Percentiles rank a stretch among this genome's conserved stretches.
These are phyloP conservation scores for Iberis pinnata DNA, from an alignment of 345 rosid genomes.

Conservation along the genomic window DNA sequence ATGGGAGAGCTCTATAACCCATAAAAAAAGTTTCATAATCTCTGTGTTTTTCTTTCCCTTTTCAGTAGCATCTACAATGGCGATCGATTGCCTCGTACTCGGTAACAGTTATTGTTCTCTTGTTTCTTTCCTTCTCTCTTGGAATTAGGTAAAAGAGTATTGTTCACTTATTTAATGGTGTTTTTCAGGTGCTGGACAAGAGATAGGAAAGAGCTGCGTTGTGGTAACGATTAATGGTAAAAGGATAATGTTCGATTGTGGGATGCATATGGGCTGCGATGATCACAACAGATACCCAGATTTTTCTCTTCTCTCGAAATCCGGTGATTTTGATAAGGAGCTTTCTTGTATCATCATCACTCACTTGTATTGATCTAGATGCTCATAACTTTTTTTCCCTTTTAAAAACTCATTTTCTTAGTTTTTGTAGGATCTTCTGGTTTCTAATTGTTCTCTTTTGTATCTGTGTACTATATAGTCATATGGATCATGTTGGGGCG, in stretches of 20 bases:
- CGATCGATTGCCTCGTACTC: constrained; percentile 75
- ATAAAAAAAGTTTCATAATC: too few species aligned
- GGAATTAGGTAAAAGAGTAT: neutral
- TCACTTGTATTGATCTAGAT: constrained; percentile 52
- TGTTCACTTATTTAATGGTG: neutral
- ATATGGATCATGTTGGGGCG: constrained; percentile 90
- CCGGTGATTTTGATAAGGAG: constrained; percentile 45
- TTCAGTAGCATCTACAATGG: constrained; percentile 34
- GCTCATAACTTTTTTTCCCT: neutral
- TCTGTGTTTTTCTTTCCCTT: too few species aligned
- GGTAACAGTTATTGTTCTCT: constrained; percentile 30
- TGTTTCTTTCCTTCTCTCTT: neutral
- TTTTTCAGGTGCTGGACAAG: constrained; percentile 81
- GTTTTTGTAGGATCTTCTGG: neutral
- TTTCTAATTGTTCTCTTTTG: neutral
- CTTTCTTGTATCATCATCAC: constrained; percentile 75
- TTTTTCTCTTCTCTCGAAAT: constrained; percentile 57
- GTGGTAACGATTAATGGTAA: constrained; percentile 81
- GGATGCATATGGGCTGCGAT: constrained; percentile 91
- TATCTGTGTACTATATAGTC: constrained; percentile 38
- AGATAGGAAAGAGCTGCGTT: constrained; percentile 91
- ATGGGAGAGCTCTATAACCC: too few species aligned
- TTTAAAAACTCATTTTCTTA: neutral
- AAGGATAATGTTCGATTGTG: constrained; percentile 91
- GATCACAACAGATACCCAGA: constrained; percentile 86